Evolutionary conservation across 148 eudicot species (phyloP), one percentile per base, ranked within the genome.

Genomic region (Camellia granthamiana): DNA sequence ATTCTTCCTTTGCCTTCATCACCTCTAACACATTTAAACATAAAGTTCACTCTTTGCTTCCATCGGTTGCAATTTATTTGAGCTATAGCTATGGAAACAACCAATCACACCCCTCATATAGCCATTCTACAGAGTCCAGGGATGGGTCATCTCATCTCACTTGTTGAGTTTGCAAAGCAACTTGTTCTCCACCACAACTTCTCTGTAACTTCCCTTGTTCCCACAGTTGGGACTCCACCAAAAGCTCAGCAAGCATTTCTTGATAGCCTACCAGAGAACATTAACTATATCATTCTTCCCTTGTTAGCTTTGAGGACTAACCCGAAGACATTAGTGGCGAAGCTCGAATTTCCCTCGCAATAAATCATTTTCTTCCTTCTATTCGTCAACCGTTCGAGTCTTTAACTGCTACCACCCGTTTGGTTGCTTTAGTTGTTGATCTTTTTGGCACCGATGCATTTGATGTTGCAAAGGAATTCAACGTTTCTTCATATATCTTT

Each of bases 111-210:
- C 19, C 81, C 83, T 5, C 86, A 79, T 18, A 63, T 84, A 30
- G 87, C 80, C 18, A 44, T 87, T 43, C 61, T 84, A 10, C 84
- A 84, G 0, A 76, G 67, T 5, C 87, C 83, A 4, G 89, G 89
- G 65, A 77, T 87, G 69, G 89, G 89, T 12, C 89, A 87, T 77
- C 87, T 87, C 72, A 84, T 87, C 78, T 85, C 89, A 0, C 75
- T 87, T 18, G 65, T 69, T 9, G 80, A 87, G 56, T 66, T 87
- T 51, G 80, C 87, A 52, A 81, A 76, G 51, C 87, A 76, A 76
- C 87, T 87, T 16, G 47, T 69, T 64, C 65, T 71, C 62, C 30
- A 63, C 63, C 80, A 72, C 47, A 30, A 60, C 44, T 74, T 82
- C 84, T 42, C 84, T 44, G 18, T 83, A 80, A 80, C 89, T 12